Evolutionary conservation across 495 filamentous ascomycete genomes (phyloP).

Genomic region (Xylaria cubensis): DNA sequence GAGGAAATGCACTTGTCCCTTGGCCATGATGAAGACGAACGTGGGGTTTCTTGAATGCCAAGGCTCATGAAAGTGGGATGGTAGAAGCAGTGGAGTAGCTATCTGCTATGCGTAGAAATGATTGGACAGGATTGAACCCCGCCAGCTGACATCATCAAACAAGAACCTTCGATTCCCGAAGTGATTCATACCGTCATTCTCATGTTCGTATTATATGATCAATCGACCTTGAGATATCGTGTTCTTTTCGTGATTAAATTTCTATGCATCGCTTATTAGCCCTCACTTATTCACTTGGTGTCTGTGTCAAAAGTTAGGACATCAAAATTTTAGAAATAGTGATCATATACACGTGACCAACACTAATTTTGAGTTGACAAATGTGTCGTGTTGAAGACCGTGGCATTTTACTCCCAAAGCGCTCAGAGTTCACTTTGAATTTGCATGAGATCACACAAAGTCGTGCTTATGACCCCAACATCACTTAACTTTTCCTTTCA

Average conservation of each 20-base stretch:
- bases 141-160: conserved; percentile 17
- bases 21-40: background rate
- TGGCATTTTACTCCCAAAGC: too few relatives aligned
- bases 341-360: too few relatives aligned
- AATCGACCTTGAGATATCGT: too few relatives aligned
- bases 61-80: conserved; percentile 18
- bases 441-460: background rate
- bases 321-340: too few relatives aligned
- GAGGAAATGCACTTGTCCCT: background rate
- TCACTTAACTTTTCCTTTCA: background rate
- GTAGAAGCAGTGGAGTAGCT: background rate
- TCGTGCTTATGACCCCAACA: too few relatives aligned
- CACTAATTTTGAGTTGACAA: too few relatives aligned
- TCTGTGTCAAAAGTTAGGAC: too few relatives aligned
- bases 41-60: conserved; percentile 13
- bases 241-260: too few relatives aligned
- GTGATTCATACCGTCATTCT: conserved; percentile 17
- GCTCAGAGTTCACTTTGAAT: background rate
- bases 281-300: too few relatives aligned
- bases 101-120: background rate
- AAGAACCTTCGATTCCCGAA: conserved; percentile 16
- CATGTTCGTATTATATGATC: background rate
- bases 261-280: too few relatives aligned
- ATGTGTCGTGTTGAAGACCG: too few relatives aligned
- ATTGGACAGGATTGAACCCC: background rate